Base-by-base conservation (phyloP, 805 yeast species). In the Candida mattraensis region DNA sequence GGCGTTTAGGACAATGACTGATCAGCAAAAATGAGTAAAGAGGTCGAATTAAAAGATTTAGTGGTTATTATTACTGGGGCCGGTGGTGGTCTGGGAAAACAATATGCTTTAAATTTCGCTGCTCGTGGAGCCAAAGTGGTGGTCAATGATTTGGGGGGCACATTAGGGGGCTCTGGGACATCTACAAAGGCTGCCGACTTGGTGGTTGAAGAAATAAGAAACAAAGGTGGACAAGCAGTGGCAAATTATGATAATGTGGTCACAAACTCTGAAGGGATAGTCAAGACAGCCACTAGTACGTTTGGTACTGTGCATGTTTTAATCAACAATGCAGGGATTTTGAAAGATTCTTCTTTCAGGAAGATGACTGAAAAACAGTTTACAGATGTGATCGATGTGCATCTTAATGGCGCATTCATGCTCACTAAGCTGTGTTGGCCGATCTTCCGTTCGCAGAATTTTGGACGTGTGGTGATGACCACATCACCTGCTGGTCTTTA, bases 41-140 rank as follows among this genome's bases (percentile, higher is more conserved):
- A 55, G 69, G 63, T 56, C 63, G 78, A 11, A 66, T 87, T 82
- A 55, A 83, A 86, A 53, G 87, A 80, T 51, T 82, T 84, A 60
- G 97, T 91, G 28, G 97, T 91, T 21, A 79, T 91, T 39, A 80
- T 91, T 58, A 91, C 97, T 32, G 99, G 99, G 21, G 93, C 97
- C 30, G 99, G 99, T 47, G 98, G 97, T 50, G 99, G 98, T 13
- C 74, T 91, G 28, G 99, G 99, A 16, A 84, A 74, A 53, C 79
- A 79, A 31, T 91, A 91, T 63, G 95, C 96, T 5, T 66, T 87
- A 20, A 87, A 83, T 50, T 91, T 74, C 63, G 98, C 95, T 27
- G 69, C 78, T 40, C 74, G 95, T 49, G 98, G 98, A 22, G 99
- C 97, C 42, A 82, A 83, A 52, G 96, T 91, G 23, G 96, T 91